Evolutionary conservation across 2,329 filamentous ascomycete species (phyloP).

Genomic region (Hypoxylon sp.): DNA sequence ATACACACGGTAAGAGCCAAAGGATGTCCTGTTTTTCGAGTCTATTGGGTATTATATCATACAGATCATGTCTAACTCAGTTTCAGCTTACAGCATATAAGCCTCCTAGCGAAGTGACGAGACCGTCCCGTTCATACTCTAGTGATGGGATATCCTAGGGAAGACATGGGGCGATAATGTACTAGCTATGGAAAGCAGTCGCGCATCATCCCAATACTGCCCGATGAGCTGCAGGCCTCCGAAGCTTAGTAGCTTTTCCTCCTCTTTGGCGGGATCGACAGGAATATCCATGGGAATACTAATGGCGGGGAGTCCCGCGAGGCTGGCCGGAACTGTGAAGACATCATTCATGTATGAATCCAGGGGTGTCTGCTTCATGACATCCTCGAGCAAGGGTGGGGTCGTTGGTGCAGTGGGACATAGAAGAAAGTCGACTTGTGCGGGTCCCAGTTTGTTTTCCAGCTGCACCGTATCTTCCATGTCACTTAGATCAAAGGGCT

Average conservation of each 20-base stretch:
- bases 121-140: background rate
- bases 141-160: background rate
- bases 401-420: constrained; percentile 88
- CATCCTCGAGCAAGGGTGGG: constrained; percentile 74
- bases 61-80: constrained; percentile 24
- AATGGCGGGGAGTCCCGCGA: constrained; percentile 90
- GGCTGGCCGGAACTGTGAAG: constrained; percentile 93
- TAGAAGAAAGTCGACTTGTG: constrained; percentile 86
- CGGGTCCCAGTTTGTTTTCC: constrained; percentile 69
- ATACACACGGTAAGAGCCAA: constrained; percentile 25
- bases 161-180: constrained; percentile 49
- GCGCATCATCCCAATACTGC: constrained; percentile 83
- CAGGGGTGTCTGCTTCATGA: constrained; percentile 71
- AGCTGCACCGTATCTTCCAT: constrained; percentile 67
- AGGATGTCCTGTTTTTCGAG: constrained; percentile 16
- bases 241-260: constrained; percentile 57
- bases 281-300: constrained; percentile 77
- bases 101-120: background rate
- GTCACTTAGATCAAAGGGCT: constrained; percentile 72
- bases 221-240: constrained; percentile 82
- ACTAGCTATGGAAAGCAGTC: constrained; percentile 72
- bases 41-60: constrained; percentile 37
- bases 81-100: background rate
- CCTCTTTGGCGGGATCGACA: constrained; percentile 48
- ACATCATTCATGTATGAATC: constrained; percentile 93